Evolutionary conservation across 805 yeast species (phyloP).

Genomic region (Sugiyamaella floridensis): DNA sequence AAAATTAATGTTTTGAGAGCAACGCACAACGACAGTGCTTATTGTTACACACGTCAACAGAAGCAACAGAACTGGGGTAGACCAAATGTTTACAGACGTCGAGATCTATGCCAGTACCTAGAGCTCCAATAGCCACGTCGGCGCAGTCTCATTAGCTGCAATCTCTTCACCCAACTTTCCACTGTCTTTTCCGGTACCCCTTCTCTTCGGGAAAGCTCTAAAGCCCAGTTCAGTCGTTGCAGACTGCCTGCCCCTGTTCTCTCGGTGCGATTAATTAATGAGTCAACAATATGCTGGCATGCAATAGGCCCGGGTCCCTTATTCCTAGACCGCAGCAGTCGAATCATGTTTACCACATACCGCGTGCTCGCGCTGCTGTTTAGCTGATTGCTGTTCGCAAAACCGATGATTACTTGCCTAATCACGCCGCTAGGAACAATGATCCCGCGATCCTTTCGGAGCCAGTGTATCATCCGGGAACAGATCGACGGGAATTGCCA

Average conservation of each 20-base stretch:
- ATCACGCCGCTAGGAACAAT: slow-evolving; percentile 16
- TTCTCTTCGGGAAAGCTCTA: slow-evolving; percentile 22
- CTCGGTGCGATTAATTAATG: slow-evolving; percentile 18
- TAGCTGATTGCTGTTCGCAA: slow-evolving; percentile 17
- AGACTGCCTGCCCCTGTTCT: slow-evolving; percentile 21
- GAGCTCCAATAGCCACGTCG: slow-evolving; percentile 22
- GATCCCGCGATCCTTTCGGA: slow-evolving; percentile 10
- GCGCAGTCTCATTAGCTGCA: slow-evolving; percentile 19
- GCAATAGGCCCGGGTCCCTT: slow-evolving; percentile 6
- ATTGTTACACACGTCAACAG: no score
- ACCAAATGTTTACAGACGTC: background rate
- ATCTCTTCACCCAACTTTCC: slow-evolving; percentile 18
- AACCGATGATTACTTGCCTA: slow-evolving; percentile 20
- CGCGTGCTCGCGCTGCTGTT: slow-evolving; percentile 21
- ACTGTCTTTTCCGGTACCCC: slow-evolving; percentile 16
- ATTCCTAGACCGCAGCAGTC: slow-evolving; percentile 14
- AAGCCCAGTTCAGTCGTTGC: slow-evolving; percentile 26
- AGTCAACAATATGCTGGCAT: slow-evolving; percentile 20
- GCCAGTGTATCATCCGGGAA: slow-evolving; percentile 20
- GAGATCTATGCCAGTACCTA: background rate
- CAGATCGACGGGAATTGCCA: slow-evolving; percentile 20
- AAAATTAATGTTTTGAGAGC: no score
- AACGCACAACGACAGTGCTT: no score
- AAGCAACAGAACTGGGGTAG: no score
- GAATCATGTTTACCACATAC: slow-evolving; percentile 18